Evolutionary conservation across 495 filamentous ascomycete species (phyloP).

Genomic region (Daldinia caldariorum): DNA sequence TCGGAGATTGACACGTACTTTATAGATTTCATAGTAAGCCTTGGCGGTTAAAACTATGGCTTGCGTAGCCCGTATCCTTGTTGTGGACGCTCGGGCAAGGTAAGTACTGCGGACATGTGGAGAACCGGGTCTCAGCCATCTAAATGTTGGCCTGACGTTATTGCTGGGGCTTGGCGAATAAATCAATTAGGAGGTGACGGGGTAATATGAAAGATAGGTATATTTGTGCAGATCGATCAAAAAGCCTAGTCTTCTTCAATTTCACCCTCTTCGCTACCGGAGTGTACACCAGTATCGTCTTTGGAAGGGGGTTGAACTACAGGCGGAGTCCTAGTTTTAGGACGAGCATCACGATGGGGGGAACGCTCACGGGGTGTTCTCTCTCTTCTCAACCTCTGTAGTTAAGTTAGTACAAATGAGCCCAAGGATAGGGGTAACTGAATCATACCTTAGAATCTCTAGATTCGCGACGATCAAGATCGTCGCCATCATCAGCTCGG

Average conservation of each 20-base stretch:
- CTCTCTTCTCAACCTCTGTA: conserved; percentile 69
- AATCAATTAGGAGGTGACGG: background rate
- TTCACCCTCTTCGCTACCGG: conserved; percentile 96
- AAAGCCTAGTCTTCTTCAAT: conserved; percentile 84
- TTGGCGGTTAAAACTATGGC: background rate
- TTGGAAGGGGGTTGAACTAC: conserved; percentile 59
- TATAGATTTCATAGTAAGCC: conserved; percentile 23
- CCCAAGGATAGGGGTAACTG: conserved; percentile 1
- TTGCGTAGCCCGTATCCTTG: background rate
- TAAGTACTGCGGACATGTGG: background rate
- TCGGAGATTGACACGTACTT: conserved; percentile 47
- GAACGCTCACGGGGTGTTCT: conserved; percentile 68
- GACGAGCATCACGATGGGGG: conserved; percentile 62
- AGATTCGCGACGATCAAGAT: conserved; percentile 72
- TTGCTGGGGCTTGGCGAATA: background rate
- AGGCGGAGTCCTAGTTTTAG: conserved; percentile 63
- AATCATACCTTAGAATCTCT: conserved; percentile 67
- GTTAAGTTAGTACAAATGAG: conserved; percentile 32
- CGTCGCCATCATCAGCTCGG: conserved; percentile 79
- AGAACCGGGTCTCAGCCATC: background rate
- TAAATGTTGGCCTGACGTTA: background rate
- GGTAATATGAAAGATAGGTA: conserved; percentile 5
- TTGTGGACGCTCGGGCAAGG: background rate
- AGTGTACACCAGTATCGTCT: conserved; percentile 73
- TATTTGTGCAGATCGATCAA: conserved; percentile 15